A percentile compares a stretch with the other conserved stretches of the same genome.
These are phyloP conservation scores for Actinomucor elegans DNA, from an alignment of 371 early-diverging fungal genomes.

Conservation along the genomic window DNA sequence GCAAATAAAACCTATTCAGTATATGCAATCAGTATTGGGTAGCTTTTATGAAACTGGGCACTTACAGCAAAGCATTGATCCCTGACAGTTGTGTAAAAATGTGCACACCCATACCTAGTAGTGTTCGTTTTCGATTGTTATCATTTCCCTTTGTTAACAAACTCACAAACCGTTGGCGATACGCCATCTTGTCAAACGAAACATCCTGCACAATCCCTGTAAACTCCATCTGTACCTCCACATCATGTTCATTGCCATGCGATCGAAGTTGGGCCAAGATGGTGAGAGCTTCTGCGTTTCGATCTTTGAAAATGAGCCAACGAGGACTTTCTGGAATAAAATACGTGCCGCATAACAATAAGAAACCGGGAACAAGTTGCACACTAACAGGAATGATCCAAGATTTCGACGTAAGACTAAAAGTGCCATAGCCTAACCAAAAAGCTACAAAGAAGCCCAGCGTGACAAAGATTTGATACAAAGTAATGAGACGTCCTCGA, in stretches of 20 bases:
- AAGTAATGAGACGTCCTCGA: conserved; percentile 86
- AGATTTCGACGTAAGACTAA: conserved; percentile 18
- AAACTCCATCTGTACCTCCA: conserved; percentile 54
- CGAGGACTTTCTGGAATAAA: conserved; percentile 87
- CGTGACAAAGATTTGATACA: conserved; percentile 91
- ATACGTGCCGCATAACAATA: conserved; percentile 62
- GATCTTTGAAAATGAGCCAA: conserved; percentile 74
- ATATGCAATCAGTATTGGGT: not conserved
- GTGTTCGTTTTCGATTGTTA: conserved; percentile 55
- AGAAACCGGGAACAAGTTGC: conserved; percentile 71
- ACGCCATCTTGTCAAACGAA: conserved; percentile 70
- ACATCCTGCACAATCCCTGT: conserved; percentile 74
- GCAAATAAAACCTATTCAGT: conserved; percentile 52
- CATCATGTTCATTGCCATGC: conserved; percentile 6
- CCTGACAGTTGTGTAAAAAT: conserved; percentile 76
- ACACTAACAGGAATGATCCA: conserved; percentile 75
- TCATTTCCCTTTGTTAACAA: conserved; percentile 51
- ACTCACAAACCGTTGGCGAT: conserved; percentile 60
- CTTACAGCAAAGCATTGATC: conserved; percentile 73
- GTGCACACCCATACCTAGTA: conserved; percentile 73
- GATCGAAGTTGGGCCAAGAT: conserved; percentile 71
- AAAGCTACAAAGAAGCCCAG: conserved; percentile 51
- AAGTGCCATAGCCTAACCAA: conserved; percentile 41
- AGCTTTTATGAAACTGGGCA: not conserved
- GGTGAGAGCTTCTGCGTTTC: conserved; percentile 67